Evolutionary conservation across 345 rosid species (phyloP), one percentile per base, ranked within the genome.

Genomic region (Hevea brasiliensis): DNA sequence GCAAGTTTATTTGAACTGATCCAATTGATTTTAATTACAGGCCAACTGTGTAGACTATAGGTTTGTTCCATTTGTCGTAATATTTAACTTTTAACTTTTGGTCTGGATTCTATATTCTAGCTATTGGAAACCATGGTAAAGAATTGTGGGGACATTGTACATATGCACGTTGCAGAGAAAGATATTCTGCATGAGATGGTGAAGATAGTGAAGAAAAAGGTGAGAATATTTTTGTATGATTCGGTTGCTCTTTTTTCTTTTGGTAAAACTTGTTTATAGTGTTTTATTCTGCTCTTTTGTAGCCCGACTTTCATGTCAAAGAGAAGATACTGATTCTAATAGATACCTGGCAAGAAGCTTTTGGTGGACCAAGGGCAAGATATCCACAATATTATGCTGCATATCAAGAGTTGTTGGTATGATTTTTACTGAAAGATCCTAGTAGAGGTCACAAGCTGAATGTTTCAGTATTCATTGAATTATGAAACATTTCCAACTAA

Each of bases 271-370:
- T 65, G 67, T 65, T 81, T 60, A 76, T 69, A 65, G 73, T 64
- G 81, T 74, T 65, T 78, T 70, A 27, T 79, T 23, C 70, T 86
- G 71, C 72, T 67, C 70, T 56, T 75, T 71, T 82, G 79, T 83
- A 92, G 98, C 92, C 96, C 3, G 98, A 92, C 83, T 76, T 82
- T 61, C 92, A 87, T 78, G 98, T 91, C 78, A 96, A 96, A 84
- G 98, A 91, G 89, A 96, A 96, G 92, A 89, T 96, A 77, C 68
- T 96, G 77, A 83, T 73, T 71, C 87, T 96, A 67, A 84, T 96
- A 51, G 99, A 93, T 77, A 96, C 96, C 50, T 96, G 99, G 99
- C 99, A 96, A 91, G 99, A 96, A 83, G 98, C 97, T 67, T 96
- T 96, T 80, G 99, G 98, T 72, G 98, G 97, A 51, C 80, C 98